Conservation (phyloP, 495 filamentous ascomycete species). For the Aspergillus indologenus region DNA sequence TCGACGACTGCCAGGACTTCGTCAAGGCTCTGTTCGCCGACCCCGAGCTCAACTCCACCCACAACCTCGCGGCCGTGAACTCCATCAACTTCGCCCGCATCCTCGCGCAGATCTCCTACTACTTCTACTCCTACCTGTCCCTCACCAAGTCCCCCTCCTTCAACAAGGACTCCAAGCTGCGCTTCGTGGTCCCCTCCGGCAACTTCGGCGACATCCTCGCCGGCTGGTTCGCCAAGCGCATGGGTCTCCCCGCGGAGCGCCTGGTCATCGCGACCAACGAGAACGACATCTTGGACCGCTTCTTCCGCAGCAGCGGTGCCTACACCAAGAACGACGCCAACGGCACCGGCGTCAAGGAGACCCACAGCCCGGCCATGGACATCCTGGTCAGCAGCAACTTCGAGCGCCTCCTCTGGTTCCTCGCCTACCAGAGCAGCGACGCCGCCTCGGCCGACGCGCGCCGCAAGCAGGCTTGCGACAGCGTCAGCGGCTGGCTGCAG, state of each 20-base stretch:
- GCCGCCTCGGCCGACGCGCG: conserved; percentile 27
- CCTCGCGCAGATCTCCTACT: conserved; percentile 90
- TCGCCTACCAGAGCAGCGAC: conserved; percentile 57
- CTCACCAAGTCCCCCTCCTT: conserved; percentile 52
- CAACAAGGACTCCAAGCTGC: conserved; percentile 57
- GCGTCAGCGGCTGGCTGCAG: conserved; percentile 68
- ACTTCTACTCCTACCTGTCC: conserved; percentile 85
- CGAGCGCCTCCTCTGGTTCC: conserved; percentile 91
- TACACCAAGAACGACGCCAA: conserved; percentile 63
- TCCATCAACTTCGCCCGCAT: conserved; percentile 90
- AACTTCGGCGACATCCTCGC: conserved; percentile 98
- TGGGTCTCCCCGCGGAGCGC: conserved; percentile 84
- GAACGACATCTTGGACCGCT: conserved; percentile 84
- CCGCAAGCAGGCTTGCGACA: conserved; percentile 47
- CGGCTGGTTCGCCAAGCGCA: conserved; percentile 83
- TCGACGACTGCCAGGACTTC: conserved; percentile 96
- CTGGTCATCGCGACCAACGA: conserved; percentile 88
- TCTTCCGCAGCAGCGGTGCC: conserved; percentile 75
- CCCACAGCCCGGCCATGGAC: conserved; percentile 90
- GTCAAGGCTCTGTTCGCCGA: conserved; percentile 92
- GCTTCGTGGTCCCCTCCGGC: conserved; percentile 82
- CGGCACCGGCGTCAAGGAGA: conserved; percentile 68
- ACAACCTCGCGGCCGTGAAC: conserved; percentile 83
- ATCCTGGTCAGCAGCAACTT: conserved; percentile 95
- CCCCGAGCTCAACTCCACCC: conserved; percentile 64